A percentile compares a stretch with the other conserved stretches of the same genome.
Conservation (phyloP, 2,329 filamentous ascomycete species). For the Exophiala lecanii-corni region DNA sequence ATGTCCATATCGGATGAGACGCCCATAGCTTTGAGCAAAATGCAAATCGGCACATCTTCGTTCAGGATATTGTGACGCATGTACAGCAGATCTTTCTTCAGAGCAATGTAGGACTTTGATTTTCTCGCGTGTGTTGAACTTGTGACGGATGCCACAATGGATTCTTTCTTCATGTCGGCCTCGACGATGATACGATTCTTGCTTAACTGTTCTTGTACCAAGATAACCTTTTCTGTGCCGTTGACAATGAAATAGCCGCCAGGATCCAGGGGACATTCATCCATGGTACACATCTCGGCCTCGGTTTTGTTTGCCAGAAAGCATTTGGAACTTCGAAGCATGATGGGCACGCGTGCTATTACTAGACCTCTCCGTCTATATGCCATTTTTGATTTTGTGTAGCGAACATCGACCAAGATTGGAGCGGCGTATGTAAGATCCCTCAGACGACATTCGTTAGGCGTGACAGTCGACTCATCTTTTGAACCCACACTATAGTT, state of each 20-base stretch:
- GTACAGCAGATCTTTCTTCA: conserved; percentile 88
- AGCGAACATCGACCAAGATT: conserved; percentile 87
- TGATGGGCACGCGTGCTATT: conserved; percentile 89
- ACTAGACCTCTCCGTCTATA: conserved; percentile 68
- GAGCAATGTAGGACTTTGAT: conserved; percentile 91
- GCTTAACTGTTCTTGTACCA: conserved; percentile 97
- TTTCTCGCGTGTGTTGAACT: conserved; percentile 96
- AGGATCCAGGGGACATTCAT: conserved; percentile 92
- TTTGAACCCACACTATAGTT: conserved; percentile 46
- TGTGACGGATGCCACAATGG: conserved; percentile 92
- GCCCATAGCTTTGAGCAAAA: conserved; percentile 88
- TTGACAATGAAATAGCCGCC: conserved; percentile 98
- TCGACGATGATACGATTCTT: conserved; percentile 99
- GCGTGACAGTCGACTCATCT: conserved; percentile 61
- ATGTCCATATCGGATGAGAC: conserved; percentile 95
- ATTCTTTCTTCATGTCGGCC: conserved; percentile 81
- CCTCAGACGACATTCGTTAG: conserved; percentile 91
- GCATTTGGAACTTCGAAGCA: conserved; percentile 94
- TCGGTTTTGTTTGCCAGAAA: conserved; percentile 79
- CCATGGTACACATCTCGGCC: conserved; percentile 81
- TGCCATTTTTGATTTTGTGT: conserved; percentile 75
- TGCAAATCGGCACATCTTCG: conserved; percentile 91
- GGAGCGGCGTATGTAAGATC: conserved; percentile 98
- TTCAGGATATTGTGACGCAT: conserved; percentile 89
- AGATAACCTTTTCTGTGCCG: conserved; percentile 96